Conservation (phyloP, 2,329 filamentous ascomycete genomes). For the Ophiostoma pallidulum region DNA sequence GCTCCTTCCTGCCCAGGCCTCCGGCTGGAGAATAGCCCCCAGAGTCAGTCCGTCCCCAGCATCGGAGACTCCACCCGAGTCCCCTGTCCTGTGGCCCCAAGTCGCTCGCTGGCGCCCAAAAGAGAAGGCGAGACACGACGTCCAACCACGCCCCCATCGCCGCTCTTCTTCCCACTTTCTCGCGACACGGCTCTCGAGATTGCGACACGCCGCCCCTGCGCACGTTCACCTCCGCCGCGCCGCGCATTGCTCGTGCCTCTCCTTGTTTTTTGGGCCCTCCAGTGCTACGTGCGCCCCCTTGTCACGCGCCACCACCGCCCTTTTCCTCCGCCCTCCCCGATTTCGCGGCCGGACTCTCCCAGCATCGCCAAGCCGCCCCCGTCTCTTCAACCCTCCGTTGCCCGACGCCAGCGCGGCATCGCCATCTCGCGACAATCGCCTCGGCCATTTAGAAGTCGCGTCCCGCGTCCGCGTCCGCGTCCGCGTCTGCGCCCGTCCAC, state of each 20-base stretch:
- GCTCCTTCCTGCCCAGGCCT: background rate
- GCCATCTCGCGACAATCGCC: background rate
- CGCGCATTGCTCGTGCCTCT: too few relatives aligned
- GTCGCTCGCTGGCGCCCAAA: slow-evolving; percentile 1
- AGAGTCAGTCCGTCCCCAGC: background rate
- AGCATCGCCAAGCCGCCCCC: too few relatives aligned
- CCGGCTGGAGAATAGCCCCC: background rate
- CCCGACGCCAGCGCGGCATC: too few relatives aligned
- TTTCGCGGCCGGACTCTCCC: background rate
- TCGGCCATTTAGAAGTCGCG: too few relatives aligned
- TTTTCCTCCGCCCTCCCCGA: background rate
- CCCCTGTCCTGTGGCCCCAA: background rate
- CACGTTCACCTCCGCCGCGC: background rate
- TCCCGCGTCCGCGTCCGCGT: too few relatives aligned
- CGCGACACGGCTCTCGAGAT: slow-evolving; percentile 4
- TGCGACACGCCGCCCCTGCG: background rate
- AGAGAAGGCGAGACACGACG: background rate
- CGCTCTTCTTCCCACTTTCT: background rate
- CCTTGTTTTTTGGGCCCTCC: too few relatives aligned
- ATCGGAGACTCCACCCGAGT: slow-evolving; percentile 2
- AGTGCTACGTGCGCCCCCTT: too few relatives aligned
- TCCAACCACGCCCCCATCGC: background rate
- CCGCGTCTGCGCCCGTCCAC: background rate
- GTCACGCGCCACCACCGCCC: slow-evolving; percentile 1
- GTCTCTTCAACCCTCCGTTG: too few relatives aligned